Percentiles rank a stretch among this genome's conserved stretches.
Evolutionary conservation across 192 early-diverging fungal species (phyloP).

Genomic region (Tieghemiomyces parasiticus): DNA sequence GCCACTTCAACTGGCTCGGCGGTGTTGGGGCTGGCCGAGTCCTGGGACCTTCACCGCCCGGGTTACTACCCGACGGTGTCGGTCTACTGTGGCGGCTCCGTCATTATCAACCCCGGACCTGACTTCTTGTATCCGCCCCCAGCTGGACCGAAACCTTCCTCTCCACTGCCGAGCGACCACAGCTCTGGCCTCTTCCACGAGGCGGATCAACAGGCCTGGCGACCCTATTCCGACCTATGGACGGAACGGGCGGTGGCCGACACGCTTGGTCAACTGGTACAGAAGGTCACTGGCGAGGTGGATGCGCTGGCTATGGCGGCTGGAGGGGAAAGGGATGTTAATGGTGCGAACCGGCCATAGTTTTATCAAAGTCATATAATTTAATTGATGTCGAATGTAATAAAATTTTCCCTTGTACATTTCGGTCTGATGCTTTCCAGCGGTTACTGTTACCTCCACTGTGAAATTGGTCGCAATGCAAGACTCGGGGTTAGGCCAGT

Average conservation of each 20-base stretch:
- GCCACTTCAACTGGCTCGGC: not conserved
- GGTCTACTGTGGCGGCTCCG: slow-evolving; percentile 41
- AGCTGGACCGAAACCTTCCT: slow-evolving; percentile 16
- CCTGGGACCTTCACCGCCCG: slow-evolving; percentile 6
- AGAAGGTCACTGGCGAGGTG: no score
- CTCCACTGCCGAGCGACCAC: not conserved
- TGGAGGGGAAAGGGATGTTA: no score
- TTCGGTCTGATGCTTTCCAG: no score
- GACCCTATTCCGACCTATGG: slow-evolving; percentile 6
- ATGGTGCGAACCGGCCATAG: no score
- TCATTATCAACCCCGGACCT: slow-evolving; percentile 47
- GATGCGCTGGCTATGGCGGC: no score
- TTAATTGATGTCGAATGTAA: no score
- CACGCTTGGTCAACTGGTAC: no score
- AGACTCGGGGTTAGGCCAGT: no score
- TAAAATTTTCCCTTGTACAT: no score
- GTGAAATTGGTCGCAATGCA: no score
- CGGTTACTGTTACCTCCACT: no score
- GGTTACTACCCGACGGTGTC: slow-evolving; percentile 51
- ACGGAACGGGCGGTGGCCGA: not conserved
- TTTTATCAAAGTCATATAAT: no score
- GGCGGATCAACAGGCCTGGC: not conserved
- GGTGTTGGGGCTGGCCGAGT: not conserved
- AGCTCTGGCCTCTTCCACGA: not conserved
- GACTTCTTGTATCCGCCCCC: slow-evolving; percentile 38